Percentiles rank a stretch among this genome's conserved stretches.
phyloP scores from a whole-genome alignment of 2,329 filamentous ascomycete species.

The Calonectria fujianensis region DNA sequence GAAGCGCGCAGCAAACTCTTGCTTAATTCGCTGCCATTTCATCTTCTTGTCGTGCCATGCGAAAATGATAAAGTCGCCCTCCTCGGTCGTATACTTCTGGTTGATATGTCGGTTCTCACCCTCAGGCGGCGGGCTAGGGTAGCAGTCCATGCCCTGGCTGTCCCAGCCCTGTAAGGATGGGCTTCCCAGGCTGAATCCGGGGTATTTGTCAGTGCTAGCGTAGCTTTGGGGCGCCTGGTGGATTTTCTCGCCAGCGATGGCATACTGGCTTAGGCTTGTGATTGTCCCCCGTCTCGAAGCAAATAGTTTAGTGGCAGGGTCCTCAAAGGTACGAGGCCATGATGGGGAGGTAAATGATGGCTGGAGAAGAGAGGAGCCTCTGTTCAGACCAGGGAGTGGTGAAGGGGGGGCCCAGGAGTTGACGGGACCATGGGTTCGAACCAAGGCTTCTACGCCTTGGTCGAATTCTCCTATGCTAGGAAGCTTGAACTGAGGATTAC shows the following conservation, averaged over 20 bases:
- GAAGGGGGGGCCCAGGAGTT: constrained; percentile 56
- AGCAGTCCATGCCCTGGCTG: constrained; percentile 53
- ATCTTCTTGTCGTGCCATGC: constrained; percentile 66
- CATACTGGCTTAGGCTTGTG: constrained; percentile 45
- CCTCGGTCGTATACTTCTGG: constrained; percentile 66
- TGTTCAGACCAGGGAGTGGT: constrained; percentile 53
- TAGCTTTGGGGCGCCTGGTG: constrained; percentile 50
- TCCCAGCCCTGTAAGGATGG: constrained; percentile 47
- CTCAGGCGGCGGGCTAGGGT: constrained; percentile 61
- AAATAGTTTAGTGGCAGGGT: constrained; percentile 32
- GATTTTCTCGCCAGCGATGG: constrained; percentile 43
- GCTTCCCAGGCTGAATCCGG: constrained; percentile 50
- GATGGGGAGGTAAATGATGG: constrained; percentile 40
- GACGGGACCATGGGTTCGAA: constrained; percentile 56
- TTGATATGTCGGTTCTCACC: constrained; percentile 64
- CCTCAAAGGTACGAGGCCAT: constrained; percentile 46
- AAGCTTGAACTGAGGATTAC: constrained; percentile 53
- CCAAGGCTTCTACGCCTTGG: constrained; percentile 61
- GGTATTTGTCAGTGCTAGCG: constrained; percentile 48
- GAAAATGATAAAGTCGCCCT: constrained; percentile 67
- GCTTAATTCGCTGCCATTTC: constrained; percentile 64
- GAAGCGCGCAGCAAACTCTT: constrained; percentile 63
- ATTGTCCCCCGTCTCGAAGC: constrained; percentile 45
- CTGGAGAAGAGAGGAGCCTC: constrained; percentile 51
- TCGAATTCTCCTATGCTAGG: constrained; percentile 63